Evolutionary conservation across 305 asterid genomes (phyloP).

Genomic region (Plantago coronopus): DNA sequence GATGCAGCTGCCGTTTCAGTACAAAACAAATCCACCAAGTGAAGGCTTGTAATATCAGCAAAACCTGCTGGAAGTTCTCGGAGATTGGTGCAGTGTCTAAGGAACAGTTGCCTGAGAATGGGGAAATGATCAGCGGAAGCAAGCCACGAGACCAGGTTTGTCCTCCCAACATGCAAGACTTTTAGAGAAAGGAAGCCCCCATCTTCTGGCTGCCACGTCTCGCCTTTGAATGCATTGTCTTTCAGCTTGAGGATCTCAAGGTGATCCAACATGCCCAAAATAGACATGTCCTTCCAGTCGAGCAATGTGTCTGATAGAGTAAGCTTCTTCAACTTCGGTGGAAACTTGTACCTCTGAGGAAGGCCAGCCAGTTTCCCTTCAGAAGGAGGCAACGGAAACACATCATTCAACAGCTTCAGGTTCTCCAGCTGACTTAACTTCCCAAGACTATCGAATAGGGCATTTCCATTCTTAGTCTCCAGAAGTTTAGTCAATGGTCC

Average conservation of each 20-base stretch:
- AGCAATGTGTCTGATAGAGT: constrained; percentile 27
- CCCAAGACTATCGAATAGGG: constrained; percentile 23
- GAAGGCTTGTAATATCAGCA: constrained; percentile 24
- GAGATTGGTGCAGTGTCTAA: constrained; percentile 21
- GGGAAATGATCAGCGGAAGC: constrained; percentile 32
- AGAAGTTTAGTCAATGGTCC: constrained; percentile 24
- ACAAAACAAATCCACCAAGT: constrained; percentile 24
- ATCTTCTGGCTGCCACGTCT: constrained; percentile 27
- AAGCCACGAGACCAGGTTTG: constrained; percentile 27
- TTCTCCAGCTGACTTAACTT: constrained; percentile 25
- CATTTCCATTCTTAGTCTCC: constrained; percentile 12
- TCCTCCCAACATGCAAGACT: constrained; percentile 27
- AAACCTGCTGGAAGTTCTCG: constrained; percentile 26
- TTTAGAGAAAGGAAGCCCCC: constrained; percentile 30
- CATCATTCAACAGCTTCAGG: constrained; percentile 27
- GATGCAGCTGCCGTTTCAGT: constrained; percentile 19
- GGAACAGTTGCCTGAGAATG: constrained; percentile 20
- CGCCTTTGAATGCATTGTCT: constrained; percentile 25
- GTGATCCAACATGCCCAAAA: constrained; percentile 28
- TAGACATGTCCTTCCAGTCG: constrained; percentile 32
- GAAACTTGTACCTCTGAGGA: constrained; percentile 28
- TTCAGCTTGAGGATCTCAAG: constrained; percentile 33
- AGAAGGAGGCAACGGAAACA: constrained; percentile 22
- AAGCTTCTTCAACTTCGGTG: constrained; percentile 31
- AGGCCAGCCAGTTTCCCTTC: constrained; percentile 17